phyloP scores from a whole-genome alignment of 306 rosid genomes.

The Prunus padus region DNA sequence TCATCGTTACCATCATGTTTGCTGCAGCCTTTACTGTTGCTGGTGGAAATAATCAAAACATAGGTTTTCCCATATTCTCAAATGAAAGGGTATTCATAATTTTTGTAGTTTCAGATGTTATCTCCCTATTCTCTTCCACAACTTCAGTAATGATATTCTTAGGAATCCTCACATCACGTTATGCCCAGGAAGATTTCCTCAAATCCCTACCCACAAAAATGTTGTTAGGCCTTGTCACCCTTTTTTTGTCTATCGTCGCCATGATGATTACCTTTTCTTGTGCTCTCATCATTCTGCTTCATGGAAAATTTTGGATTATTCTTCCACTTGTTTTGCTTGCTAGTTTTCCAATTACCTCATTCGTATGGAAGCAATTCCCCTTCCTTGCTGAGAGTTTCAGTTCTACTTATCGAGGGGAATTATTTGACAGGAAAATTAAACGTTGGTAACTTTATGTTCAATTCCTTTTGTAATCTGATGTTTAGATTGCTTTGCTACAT shows the following conservation, averaged over 20 bases:
- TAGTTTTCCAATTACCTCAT: conserved; percentile 28
- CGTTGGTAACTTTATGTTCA: rapidly evolving
- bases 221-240: conserved; percentile 32
- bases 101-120: conserved; percentile 31
- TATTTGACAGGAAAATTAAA: background rate
- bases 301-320: background rate
- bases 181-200: conserved; percentile 38
- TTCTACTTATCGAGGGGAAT: conserved; percentile 24
- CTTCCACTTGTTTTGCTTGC: conserved; percentile 10
- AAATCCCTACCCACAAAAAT: conserved; percentile 34
- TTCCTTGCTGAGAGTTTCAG: conserved; percentile 24
- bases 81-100: background rate
- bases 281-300: conserved; percentile 29
- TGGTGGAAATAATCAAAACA: conserved; percentile 26
- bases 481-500: too few species aligned
- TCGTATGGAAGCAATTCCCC: conserved; percentile 15
- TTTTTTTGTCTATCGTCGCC: conserved; percentile 34
- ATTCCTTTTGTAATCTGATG: too few species aligned
- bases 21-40: conserved; percentile 41
- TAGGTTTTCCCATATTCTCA: background rate
- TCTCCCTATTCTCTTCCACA: conserved; percentile 34
- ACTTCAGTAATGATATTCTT: conserved; percentile 17
- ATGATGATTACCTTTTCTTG: conserved; percentile 41
- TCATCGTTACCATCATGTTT: conserved; percentile 40
- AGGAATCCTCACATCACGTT: conserved; percentile 47